Conservation (phyloP, 305 asterid species). For the Fraxinus sp. region DNA sequence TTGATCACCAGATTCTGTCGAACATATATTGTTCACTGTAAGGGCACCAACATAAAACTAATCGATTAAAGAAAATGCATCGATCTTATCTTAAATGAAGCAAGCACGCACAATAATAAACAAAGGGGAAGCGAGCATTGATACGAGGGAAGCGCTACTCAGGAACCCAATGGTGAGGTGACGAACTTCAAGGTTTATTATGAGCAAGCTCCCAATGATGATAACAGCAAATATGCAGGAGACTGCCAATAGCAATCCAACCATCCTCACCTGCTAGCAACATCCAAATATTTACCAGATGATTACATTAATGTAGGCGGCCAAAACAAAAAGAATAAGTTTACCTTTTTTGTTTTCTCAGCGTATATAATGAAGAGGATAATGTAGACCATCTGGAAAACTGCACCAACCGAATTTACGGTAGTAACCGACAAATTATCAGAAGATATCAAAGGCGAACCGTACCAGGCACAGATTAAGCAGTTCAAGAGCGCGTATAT, state of each 20-base stretch:
- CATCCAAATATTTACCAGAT: background rate
- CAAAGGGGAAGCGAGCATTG: conserved; percentile 71
- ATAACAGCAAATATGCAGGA: conserved; percentile 39
- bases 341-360: conserved; percentile 47
- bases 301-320: background rate
- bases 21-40: background rate
- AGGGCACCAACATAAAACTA: background rate
- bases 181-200: conserved; percentile 44
- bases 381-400: conserved; percentile 51
- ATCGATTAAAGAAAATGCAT: background rate
- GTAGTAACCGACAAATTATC: conserved; percentile 56
- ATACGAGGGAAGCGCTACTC: conserved; percentile 59
- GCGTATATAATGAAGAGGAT: conserved; percentile 47
- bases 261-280: conserved; percentile 44
- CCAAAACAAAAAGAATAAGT: background rate
- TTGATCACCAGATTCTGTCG: conserved; percentile 58
- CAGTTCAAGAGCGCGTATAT: conserved; percentile 66
- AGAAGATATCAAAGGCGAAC: conserved; percentile 54
- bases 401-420: conserved; percentile 57
- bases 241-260: conserved; percentile 47
- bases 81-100: background rate
- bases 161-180: conserved; percentile 47
- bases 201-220: conserved; percentile 46
- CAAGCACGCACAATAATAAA: conserved; percentile 48
- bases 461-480: conserved; percentile 72